phyloP scores from a whole-genome alignment of 331 rosid genomes.

The Arachis monticola region DNA sequence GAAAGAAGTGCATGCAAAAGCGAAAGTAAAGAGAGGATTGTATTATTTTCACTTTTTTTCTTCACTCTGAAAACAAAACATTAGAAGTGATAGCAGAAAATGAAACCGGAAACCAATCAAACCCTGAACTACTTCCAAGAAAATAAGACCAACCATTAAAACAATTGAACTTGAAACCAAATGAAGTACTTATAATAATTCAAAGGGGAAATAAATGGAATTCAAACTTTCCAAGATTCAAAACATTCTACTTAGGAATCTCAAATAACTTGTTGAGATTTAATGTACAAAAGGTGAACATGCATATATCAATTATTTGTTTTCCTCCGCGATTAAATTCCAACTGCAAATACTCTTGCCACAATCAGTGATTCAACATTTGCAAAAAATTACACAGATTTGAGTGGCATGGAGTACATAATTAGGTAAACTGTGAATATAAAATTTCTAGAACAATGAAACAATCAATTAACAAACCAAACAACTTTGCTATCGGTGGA shows the following conservation, averaged over 20 bases:
- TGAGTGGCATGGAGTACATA: background rate
- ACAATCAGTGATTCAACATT: conserved; percentile 13
- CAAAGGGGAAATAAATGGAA: background rate
- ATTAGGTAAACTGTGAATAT: background rate
- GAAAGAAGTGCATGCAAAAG: too few species aligned
- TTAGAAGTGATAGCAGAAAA: background rate
- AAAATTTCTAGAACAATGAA: background rate
- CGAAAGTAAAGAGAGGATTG: too few species aligned
- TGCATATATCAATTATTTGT: conserved; percentile 6
- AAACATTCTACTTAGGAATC: conserved; percentile 3
- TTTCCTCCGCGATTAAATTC: background rate
- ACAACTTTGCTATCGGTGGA: background rate
- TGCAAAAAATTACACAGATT: background rate
- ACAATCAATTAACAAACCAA: background rate
- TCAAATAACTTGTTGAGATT: background rate
- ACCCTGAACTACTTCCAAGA: background rate
- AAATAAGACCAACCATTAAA: conserved; percentile 8
- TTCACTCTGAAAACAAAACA: too few species aligned
- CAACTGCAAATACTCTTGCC: background rate
- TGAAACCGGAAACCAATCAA: too few species aligned
- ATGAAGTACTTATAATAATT: background rate
- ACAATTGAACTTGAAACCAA: conserved; percentile 12
- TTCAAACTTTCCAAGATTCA: background rate
- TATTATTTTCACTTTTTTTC: too few species aligned
- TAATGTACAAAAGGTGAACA: conserved; percentile 14